These are phyloP conservation scores for Excoecaria agallocha DNA, from an alignment of 345 rosid genomes.

Conservation along the genomic window DNA sequence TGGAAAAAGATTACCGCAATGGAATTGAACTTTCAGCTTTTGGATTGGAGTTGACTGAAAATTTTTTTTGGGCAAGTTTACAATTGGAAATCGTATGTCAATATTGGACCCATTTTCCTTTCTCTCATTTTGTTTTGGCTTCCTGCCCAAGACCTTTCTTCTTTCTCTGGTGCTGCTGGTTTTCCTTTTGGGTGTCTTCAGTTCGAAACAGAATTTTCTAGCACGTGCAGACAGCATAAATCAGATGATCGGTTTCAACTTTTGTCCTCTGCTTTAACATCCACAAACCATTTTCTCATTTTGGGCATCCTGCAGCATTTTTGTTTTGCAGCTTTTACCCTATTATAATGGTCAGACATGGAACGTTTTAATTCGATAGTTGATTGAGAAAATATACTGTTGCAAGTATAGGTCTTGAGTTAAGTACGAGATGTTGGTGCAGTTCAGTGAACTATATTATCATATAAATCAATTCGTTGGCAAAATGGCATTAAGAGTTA, in stretches of 20 bases:
- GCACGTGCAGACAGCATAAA: not conserved
- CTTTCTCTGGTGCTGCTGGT: not conserved
- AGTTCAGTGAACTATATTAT: not conserved
- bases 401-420: not conserved
- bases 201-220: not conserved
- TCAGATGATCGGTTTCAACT: not conserved
- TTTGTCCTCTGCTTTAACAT: not conserved
- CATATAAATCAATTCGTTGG: not conserved
- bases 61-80: not conserved
- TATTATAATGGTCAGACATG: not conserved
- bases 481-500: not conserved
- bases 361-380: not conserved
- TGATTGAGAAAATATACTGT: not conserved
- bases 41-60: not conserved
- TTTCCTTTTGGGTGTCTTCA: not conserved
- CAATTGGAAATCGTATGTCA: not conserved
- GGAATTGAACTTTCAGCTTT: not conserved
- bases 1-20: not conserved
- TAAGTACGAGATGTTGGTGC: not conserved
- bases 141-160: not conserved
- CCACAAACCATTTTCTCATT: not conserved
- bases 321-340: not conserved
- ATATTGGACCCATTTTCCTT: not conserved
- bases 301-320: not conserved
- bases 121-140: too few relatives aligned